Base-by-base conservation (phyloP, 169 alveolate species). In the Theileria parva region DNA sequence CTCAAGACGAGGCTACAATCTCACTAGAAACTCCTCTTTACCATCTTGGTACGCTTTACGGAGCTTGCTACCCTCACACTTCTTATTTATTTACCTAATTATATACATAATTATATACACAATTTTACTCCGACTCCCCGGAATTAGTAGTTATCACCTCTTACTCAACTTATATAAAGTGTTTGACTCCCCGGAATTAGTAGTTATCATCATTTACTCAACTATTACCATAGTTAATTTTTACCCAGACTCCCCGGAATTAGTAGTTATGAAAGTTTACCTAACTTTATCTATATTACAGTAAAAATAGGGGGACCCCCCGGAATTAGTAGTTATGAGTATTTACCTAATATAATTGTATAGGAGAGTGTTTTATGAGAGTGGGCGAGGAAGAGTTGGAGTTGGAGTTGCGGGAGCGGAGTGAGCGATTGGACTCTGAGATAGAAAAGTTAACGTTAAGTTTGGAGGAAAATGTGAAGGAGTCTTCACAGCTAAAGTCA, bases 351-450 rank as follows among this genome's bases (percentile, higher is more conserved):
- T 25, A 61, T 48, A 19, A 4, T 13, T n/a, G 21, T 32, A n/a
- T 63, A 79, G 87, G 89, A 5, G 91, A 85, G 44, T 85, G 91
- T 68, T 85, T 85, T 48, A 53, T 77, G 19, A 77, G 61, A 37
- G 25, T 85, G 21, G 74, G 53, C 15, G 91, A 85, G 15, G 6
- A 60, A 23, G 78, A 85, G 11, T 28, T 85, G 57, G 84, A 73
- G 19, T 50, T 15, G 51, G 55, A 77, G 17, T 61, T 85, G 79
- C 73, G 57, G 9, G 15, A 51, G 21, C 30, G 39, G 63, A 77
- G 66, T 68, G 65, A 71, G 27, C 63, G 11, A 23, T 19, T 71
- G 3, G 53, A 74, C n/a, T 74, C 61, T 17, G 87, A 85, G 19
- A 73, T 78, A 25, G 23, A 11, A 5, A 73, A 67, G 23, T 57